Conservation (phyloP, 2,329 filamentous ascomycete species). For the Cryphonectria radicalis region DNA sequence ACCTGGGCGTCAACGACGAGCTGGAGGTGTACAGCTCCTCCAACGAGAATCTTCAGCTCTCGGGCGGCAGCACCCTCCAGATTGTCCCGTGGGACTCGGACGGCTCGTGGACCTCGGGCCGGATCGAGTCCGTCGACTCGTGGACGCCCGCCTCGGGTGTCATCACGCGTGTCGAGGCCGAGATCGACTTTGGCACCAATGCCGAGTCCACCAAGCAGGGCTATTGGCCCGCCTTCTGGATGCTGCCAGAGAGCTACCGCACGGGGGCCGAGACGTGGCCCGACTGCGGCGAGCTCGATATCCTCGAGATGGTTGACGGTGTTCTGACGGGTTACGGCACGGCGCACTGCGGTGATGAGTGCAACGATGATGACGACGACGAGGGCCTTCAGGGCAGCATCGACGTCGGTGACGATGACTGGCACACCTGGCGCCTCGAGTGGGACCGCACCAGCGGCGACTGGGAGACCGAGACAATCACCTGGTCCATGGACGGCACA, state of each 20-base stretch:
- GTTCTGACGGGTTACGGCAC: conserved; percentile 51
- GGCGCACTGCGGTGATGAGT: conserved; percentile 53
- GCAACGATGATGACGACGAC: conserved; percentile 46
- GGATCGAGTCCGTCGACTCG: conserved; percentile 51
- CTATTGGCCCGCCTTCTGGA: conserved; percentile 59
- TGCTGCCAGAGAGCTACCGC: conserved; percentile 52
- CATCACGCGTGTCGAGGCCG: conserved; percentile 48
- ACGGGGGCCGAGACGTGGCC: conserved; percentile 50
- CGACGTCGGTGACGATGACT: conserved; percentile 48
- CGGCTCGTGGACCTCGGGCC: conserved; percentile 53
- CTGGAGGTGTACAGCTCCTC: conserved; percentile 51
- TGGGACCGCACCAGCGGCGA: conserved; percentile 49
- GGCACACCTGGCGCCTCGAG: conserved; percentile 53
- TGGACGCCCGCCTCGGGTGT: conserved; percentile 49
- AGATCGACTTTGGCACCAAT: conserved; percentile 50
- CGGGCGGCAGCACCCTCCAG: conserved; percentile 55
- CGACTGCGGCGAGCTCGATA: conserved; percentile 55
- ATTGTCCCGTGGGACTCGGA: conserved; percentile 49
- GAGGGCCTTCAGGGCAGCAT: conserved; percentile 44
- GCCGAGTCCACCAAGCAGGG: conserved; percentile 47
- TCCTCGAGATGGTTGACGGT: conserved; percentile 55
- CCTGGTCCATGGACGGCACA: conserved; percentile 52
- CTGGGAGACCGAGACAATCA: conserved; percentile 53
- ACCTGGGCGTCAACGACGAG: conserved; percentile 54
- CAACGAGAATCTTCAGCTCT: conserved; percentile 52